Base-by-base conservation (phyloP, 1,139 yeast species). In the Blastobotrys ciferrii region DNA sequence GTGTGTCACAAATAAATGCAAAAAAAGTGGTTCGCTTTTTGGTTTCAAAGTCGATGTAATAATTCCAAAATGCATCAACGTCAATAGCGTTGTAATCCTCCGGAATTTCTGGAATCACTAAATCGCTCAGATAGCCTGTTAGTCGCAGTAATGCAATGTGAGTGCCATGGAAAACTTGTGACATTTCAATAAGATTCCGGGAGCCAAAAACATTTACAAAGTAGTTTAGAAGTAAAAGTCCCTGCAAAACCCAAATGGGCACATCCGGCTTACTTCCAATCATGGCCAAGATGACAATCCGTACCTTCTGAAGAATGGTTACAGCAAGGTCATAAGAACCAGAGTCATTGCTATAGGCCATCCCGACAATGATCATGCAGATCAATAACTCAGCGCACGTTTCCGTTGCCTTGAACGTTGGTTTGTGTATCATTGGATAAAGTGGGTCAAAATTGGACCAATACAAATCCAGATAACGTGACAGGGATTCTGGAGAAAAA, bases 1-100 rank as follows among this genome's bases (percentile, higher is more conserved):
- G 68, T n/a, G 68, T 58, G 46, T 68, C 72, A 37, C 64, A 58
- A 2, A 66, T 58, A 51, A 67, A 68, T 12, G 65, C 66, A 52
- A 67, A 67, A 45, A 62, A 67, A 1, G 64, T 64, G 2, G 64
- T 54, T 46, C 71, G 58, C 47, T 68, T 68, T 20, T 63, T 59
- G 37, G 66, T 56, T 45, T 67, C 71, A 49, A 58, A 65, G 32
- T 53, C 42, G n/a, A 63, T 57, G 69, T 71, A 67, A 11, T 58
- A 51, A 20, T 54, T 49, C 71, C 71, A 67, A 43, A 61, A 58
- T 20, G 52, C 57, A 4, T 53, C 57, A 2, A 54, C 41, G 15
- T 47, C 52, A 4, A 50, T 38, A 3, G 53, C 45, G 30, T 43
- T 41, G 14, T 52, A 46, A 17, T 43, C 41, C 43, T 46, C 52